Conservation (phyloP, 495 filamentous ascomycete genomes). For the Lindgomyces ingoldianus region DNA sequence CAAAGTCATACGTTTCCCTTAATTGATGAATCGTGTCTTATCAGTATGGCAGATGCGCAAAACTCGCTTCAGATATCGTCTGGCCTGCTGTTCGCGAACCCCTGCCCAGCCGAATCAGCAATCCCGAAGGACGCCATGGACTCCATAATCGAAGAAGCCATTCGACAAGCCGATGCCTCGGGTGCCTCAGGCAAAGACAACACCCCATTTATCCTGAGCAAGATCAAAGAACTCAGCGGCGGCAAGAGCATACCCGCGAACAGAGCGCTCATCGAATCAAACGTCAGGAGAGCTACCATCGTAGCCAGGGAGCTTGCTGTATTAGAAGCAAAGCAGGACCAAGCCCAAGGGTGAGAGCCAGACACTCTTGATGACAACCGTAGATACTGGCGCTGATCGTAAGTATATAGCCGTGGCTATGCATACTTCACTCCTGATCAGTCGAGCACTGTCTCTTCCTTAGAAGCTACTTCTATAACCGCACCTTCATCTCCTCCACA, state of each 20-base stretch:
- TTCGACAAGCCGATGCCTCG: conserved; percentile 67
- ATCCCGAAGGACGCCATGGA: conserved; percentile 76
- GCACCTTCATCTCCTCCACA: neutral
- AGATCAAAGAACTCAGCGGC: conserved; percentile 77
- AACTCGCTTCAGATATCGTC: conserved; percentile 64
- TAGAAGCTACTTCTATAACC: neutral
- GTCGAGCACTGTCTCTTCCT: conserved; percentile 2
- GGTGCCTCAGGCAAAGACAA: conserved; percentile 75
- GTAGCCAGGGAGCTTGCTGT: conserved; percentile 75
- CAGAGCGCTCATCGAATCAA: conserved; percentile 71
- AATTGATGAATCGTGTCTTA: neutral
- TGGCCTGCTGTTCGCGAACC: conserved; percentile 85
- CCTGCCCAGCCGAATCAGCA: conserved; percentile 69
- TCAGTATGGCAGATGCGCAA: conserved; percentile 58
- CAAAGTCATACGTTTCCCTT: neutral
- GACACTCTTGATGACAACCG: neutral
- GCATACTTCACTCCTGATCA: conserved; percentile 20
- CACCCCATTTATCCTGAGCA: conserved; percentile 82
- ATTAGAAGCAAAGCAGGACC: conserved; percentile 50
- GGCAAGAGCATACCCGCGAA: conserved; percentile 75
- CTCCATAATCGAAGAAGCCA: conserved; percentile 67
- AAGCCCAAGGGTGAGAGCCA: conserved; percentile 37
- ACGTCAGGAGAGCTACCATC: conserved; percentile 75
- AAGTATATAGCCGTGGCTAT: conserved; percentile 26
- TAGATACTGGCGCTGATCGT: conserved; percentile 35